phyloP scores from a whole-genome alignment of 495 filamentous ascomycete genomes.

The Annulohypoxylon nitens region DNA sequence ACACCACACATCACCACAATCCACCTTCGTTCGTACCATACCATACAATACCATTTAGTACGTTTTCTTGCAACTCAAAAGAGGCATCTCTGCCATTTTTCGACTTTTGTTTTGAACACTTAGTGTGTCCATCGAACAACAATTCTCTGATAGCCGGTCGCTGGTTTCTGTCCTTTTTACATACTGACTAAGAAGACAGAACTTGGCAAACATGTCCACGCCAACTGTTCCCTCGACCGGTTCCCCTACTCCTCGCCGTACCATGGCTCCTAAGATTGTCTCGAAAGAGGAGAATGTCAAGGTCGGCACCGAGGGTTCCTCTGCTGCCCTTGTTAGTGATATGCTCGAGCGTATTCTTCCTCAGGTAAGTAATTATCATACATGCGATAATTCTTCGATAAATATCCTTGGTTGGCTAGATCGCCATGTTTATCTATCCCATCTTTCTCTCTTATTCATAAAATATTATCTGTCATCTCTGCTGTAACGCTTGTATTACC shows the following conservation, averaged over 20 bases:
- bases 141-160: constrained; percentile 22
- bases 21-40: constrained; percentile 17
- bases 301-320: constrained; percentile 51
- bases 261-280: constrained; percentile 49
- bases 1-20: constrained; percentile 24
- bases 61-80: constrained; percentile 36
- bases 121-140: constrained; percentile 39
- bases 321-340: constrained; percentile 52
- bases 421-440: constrained; percentile 19
- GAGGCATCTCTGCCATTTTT: constrained; percentile 51
- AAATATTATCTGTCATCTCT: constrained; percentile 1
- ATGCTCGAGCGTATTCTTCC: constrained; percentile 44
- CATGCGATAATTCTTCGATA: background rate
- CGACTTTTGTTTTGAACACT: constrained; percentile 41
- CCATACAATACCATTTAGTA: constrained; percentile 44
- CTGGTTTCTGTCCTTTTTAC: constrained; percentile 19
- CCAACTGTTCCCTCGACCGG: constrained; percentile 58
- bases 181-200: constrained; percentile 31
- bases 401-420: background rate
- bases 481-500: background rate
- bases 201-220: constrained; percentile 58
- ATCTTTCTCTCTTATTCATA: background rate
- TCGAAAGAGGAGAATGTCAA: constrained; percentile 62
- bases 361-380: constrained; percentile 43
- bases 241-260: constrained; percentile 62